Evolutionary conservation across 805 yeast species (phyloP).

Genomic region (Starmerella floris): DNA sequence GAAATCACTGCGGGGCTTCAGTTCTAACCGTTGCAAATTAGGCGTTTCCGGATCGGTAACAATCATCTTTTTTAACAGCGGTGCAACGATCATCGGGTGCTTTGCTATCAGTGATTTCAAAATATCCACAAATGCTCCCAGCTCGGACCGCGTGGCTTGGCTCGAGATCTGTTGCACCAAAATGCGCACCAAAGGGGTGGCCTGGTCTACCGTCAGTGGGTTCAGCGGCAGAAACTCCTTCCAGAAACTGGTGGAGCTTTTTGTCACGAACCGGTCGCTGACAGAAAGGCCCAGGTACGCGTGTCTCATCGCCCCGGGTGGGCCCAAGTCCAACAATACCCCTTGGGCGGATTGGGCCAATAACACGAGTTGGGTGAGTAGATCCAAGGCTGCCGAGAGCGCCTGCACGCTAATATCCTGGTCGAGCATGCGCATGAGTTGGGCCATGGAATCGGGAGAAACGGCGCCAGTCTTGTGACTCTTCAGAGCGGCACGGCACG

Average conservation of each 20-base stretch:
- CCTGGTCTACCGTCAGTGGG: constrained; percentile 20
- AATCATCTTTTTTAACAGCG: constrained; percentile 11
- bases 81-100: constrained; percentile 11
- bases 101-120: constrained; percentile 29
- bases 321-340: constrained; percentile 1
- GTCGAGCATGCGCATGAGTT: neutral
- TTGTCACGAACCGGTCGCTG: constrained; percentile 44
- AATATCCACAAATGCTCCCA: constrained; percentile 32
- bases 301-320: constrained; percentile 25
- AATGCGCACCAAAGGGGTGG: constrained; percentile 25
- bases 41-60: constrained; percentile 15
- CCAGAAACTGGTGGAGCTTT: constrained; percentile 47
- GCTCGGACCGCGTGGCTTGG: constrained; percentile 32
- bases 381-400: constrained; percentile 16
- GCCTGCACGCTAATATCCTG: neutral
- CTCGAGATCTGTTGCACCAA: constrained; percentile 34
- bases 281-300: constrained; percentile 33
- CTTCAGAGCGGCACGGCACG: constrained; percentile 9
- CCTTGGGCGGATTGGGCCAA: neutral
- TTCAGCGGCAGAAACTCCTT: constrained; percentile 28
- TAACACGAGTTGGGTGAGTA: constrained; percentile 20
- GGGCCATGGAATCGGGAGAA: neutral
- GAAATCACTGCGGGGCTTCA: constrained; percentile 19
- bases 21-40: constrained; percentile 9
- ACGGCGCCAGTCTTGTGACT: neutral